These are phyloP conservation scores for Xerocomus brunneocitrinus DNA, from an alignment of 768 basidiomycete species.

Conservation along the genomic window DNA sequence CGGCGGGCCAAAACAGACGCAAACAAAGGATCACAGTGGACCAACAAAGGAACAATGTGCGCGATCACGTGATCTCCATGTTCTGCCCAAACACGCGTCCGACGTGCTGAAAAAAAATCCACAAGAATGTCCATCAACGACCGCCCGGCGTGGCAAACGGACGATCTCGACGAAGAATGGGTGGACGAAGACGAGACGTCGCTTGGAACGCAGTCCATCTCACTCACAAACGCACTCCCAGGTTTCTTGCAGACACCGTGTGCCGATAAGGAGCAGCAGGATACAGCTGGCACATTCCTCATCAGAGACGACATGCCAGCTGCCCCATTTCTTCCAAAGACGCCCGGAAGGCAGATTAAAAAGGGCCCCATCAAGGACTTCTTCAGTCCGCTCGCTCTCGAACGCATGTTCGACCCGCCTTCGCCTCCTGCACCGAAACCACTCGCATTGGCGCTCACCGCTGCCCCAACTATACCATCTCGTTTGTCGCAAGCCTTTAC, in stretches of 20 bases:
- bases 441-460: slow-evolving; percentile 18
- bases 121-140: slow-evolving; percentile 7
- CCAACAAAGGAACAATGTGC: slow-evolving; percentile 9
- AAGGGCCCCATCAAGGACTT: slow-evolving; percentile 70
- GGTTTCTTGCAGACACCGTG: slow-evolving; percentile 43
- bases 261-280: slow-evolving; percentile 28
- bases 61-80: slow-evolving; percentile 27
- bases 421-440: slow-evolving; percentile 54
- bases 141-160: slow-evolving; percentile 79
- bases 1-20: slow-evolving; percentile 9
- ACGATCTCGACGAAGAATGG: slow-evolving; percentile 92
- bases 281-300: slow-evolving; percentile 64
- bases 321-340: slow-evolving; percentile 56
- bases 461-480: slow-evolving; percentile 32
- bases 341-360: slow-evolving; percentile 53
- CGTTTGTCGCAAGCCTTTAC: slow-evolving; percentile 36
- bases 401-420: slow-evolving; percentile 92
- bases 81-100: slow-evolving; percentile 1
- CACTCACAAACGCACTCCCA: slow-evolving; percentile 54
- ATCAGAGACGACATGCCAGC: slow-evolving; percentile 63
- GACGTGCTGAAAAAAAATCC: background rate
- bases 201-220: slow-evolving; percentile 50
- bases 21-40: slow-evolving; percentile 17
- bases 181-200: slow-evolving; percentile 49
- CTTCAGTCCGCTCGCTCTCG: slow-evolving; percentile 83